Evolutionary conservation across 1,284 basidiomycete species (phyloP).

Genomic region (Clitocybe nebularis): DNA sequence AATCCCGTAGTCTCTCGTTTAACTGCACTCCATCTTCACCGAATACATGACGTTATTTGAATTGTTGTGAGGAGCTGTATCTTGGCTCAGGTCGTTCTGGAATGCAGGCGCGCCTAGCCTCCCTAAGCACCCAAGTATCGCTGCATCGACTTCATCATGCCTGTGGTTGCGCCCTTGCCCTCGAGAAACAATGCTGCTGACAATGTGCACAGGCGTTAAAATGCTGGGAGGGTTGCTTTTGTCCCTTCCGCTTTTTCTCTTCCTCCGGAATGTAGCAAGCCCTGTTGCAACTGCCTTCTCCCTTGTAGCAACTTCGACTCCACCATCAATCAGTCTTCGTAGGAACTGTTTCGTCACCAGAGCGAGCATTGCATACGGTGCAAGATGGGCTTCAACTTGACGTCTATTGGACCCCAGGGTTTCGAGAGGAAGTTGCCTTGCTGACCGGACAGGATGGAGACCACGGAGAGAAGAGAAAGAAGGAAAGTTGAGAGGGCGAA

Average conservation of each 20-base stretch:
- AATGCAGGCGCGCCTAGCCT: slow-evolving; percentile 20
- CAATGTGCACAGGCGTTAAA: slow-evolving; percentile 34
- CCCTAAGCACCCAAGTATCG: slow-evolving; percentile 25
- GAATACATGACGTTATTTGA: neutral
- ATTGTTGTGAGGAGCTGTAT: neutral
- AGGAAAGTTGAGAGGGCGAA: slow-evolving; percentile 19
- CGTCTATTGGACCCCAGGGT: slow-evolving; percentile 20
- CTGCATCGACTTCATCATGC: slow-evolving; percentile 17
- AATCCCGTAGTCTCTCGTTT: too few species aligned
- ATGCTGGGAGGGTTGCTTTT: slow-evolving; percentile 14
- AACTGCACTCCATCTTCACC: slow-evolving; percentile 4
- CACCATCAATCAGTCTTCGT: slow-evolving; percentile 29
- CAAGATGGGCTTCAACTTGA: slow-evolving; percentile 34
- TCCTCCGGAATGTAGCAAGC: slow-evolving; percentile 12
- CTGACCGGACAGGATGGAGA: too few species aligned
- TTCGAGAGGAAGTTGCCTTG: slow-evolving; percentile 25
- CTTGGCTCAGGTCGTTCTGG: too few species aligned
- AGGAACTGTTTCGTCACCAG: slow-evolving; percentile 33
- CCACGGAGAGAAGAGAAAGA: slow-evolving; percentile 19
- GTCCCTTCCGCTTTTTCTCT: slow-evolving; percentile 10
- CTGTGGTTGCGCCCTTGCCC: slow-evolving; percentile 15
- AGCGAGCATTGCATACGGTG: slow-evolving; percentile 42
- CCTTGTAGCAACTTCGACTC: slow-evolving; percentile 27
- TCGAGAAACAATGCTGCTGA: slow-evolving; percentile 25
- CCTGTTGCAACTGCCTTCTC: slow-evolving; percentile 23